Conservation (phyloP, 1,284 basidiomycete genomes). For the Apiotrichum sp. region DNA sequence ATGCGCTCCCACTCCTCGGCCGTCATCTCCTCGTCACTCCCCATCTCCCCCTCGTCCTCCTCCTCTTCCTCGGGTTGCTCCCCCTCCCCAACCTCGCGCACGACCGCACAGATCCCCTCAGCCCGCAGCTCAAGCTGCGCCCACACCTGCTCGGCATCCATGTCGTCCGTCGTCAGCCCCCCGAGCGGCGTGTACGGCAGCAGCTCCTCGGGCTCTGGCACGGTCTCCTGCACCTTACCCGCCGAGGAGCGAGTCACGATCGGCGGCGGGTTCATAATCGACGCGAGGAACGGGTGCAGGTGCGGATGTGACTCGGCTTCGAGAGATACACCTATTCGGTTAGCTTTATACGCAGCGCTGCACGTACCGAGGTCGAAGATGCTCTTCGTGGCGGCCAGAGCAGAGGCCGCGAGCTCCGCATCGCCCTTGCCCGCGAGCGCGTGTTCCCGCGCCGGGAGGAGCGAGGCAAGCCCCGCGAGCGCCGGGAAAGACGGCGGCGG, state of each 20-base stretch:
- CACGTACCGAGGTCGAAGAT: constrained; percentile 72
- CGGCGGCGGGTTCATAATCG: constrained; percentile 57
- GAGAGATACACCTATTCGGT: constrained; percentile 45
- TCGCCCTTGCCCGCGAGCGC: constrained; percentile 50
- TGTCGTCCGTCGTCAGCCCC: constrained; percentile 70
- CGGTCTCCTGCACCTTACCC: constrained; percentile 15
- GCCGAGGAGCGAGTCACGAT: constrained; percentile 48
- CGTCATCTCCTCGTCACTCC: constrained; percentile 35
- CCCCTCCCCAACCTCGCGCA: constrained; percentile 37
- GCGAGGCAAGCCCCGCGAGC: constrained; percentile 4
- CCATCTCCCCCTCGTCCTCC: constrained; percentile 22
- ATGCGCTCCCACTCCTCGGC: constrained; percentile 37
- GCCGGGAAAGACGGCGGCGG: no score
- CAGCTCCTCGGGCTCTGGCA: constrained; percentile 38
- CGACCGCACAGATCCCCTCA: constrained; percentile 47
- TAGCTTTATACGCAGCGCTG: neutral
- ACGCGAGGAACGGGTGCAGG: constrained; percentile 62
- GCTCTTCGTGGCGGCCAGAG: constrained; percentile 65
- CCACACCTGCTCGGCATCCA: constrained; percentile 88
- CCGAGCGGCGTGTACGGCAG: constrained; percentile 68
- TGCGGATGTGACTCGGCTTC: constrained; percentile 62
- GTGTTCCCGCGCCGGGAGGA: constrained; percentile 20
- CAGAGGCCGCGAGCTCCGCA: constrained; percentile 55
- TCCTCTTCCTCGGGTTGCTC: constrained; percentile 27
- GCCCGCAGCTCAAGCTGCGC: constrained; percentile 77